Base-by-base conservation (phyloP, 2,329 filamentous ascomycete genomes). In the Scortechinia acanthostroma region DNA sequence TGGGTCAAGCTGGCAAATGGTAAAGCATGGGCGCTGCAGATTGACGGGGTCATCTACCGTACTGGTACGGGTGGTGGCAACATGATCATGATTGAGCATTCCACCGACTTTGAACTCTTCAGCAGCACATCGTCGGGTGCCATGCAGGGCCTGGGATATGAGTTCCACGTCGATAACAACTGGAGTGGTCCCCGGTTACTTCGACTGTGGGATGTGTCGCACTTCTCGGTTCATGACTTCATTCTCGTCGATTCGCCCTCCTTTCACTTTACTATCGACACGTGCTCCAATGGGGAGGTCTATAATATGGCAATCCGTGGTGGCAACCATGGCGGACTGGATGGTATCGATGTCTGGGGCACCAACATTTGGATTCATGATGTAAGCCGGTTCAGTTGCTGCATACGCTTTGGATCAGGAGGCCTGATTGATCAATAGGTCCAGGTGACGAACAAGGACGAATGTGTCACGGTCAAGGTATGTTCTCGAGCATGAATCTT, bases 391-490 rank as follows among this genome's bases (percentile, higher is more conserved):
- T 10, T 30, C 25, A 10, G 25, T 30, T 30, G 10, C 10, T 30
- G 25, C n/a, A n/a, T n/a, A n/a, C 10, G 10, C 25, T 30, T n/a
- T 30, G 25, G 25, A 30, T 30, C 10, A 30, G 10, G 25, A 10
- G 10, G 25, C 6, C 17, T 40, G 17, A 10, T 19, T 13, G 10
- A 19, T 15, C 20, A 40, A 40, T 17, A 40, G 35, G 64, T 77
- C 44, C 70, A 73, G 61, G 73, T 78, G 2, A 76, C 74, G 22
- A 79, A 78, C 63, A 77, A 77, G 56, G 73, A 79, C 51, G 76
- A 79, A 51, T 78, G 74, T 52, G 73, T 79, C 0, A 77, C 74
- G 2, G 71, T 77, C 48, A 79, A 75, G 58, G 35, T 40, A 19
- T 13, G 35, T 40, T 19, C 10, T 30, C n/a, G n/a, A n/a, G n/a